A percentile compares a stretch with the other conserved stretches of the same genome.
Evolutionary conservation across 2,329 filamentous ascomycete species (phyloP).

Genomic region (Phialophora tarda): DNA sequence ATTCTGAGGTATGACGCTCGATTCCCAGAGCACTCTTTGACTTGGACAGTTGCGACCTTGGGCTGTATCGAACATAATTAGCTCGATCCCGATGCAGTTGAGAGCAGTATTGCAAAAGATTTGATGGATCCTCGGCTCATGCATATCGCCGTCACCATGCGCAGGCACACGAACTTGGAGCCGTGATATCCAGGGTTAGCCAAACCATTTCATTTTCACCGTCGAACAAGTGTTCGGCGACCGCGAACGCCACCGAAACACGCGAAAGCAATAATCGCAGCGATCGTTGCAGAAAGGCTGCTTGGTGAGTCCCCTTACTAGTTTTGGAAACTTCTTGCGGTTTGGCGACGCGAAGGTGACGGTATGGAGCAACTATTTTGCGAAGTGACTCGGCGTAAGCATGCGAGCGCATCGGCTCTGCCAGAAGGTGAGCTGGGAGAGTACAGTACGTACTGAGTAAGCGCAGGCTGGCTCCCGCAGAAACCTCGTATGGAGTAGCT

Average conservation of each 20-base stretch:
- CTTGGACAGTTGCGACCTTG: not conserved
- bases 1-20: not conserved
- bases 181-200: not conserved
- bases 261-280: not conserved
- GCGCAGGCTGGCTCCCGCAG: not conserved
- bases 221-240: not conserved
- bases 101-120: not conserved
- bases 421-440: not conserved
- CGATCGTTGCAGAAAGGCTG: not conserved
- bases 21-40: not conserved
- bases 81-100: not conserved
- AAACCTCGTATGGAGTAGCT: not conserved
- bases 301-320: slow-evolving; percentile 7
- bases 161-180: not conserved
- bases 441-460: not conserved
- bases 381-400: not conserved
- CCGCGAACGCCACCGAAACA: not conserved
- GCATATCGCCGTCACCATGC: slow-evolving; percentile 17
- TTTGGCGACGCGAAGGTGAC: not conserved
- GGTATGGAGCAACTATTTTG: not conserved
- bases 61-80: not conserved
- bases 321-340: slow-evolving; percentile 13
- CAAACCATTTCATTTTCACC: not conserved
- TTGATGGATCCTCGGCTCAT: not conserved
- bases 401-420: not conserved